Conservation (phyloP, 176 grass and related monocot genomes). For the barley (Hordeum vulgare) region DNA sequence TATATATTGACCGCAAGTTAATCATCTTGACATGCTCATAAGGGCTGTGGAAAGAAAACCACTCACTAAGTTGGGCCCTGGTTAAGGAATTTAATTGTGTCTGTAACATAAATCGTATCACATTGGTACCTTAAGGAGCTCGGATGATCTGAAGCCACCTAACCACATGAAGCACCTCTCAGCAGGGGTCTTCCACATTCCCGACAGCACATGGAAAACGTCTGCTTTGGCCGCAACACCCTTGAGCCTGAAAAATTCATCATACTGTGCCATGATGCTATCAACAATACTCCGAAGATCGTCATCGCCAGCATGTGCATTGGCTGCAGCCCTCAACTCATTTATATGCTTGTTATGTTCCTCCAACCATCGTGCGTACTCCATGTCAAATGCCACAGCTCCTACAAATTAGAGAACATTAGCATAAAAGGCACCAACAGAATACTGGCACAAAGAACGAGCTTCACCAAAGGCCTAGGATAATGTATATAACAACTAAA, state of each 20-base stretch:
- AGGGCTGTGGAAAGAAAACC: neutral
- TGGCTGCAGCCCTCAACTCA: constrained; percentile 64
- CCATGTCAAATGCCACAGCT: constrained; percentile 85
- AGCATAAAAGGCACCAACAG: constrained; percentile 4
- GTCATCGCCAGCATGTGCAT: constrained; percentile 53
- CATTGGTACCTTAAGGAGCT: constrained; percentile 72
- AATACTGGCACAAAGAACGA: neutral
- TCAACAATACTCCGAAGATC: constrained; percentile 62
- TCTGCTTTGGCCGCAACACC: constrained; percentile 75
- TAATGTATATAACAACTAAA: too few relatives aligned
- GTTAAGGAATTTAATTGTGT: constrained; percentile 1
- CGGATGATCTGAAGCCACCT: constrained; percentile 89
- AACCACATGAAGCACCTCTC: constrained; percentile 97
- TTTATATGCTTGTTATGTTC: constrained; percentile 71
- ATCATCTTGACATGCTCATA: neutral
- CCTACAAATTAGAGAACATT: constrained; percentile 44
- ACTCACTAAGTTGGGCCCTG: neutral
- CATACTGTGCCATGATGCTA: constrained; percentile 65
- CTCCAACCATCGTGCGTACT: constrained; percentile 82
- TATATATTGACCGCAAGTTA: neutral
- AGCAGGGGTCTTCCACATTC: constrained; percentile 98
- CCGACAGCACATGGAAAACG: constrained; percentile 88
- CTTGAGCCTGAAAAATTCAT: constrained; percentile 87
- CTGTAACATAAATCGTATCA: constrained; percentile 12
- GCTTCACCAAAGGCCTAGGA: neutral